Base-by-base conservation (phyloP, 2,329 filamentous ascomycete species). In the Fusarium denticulatum region DNA sequence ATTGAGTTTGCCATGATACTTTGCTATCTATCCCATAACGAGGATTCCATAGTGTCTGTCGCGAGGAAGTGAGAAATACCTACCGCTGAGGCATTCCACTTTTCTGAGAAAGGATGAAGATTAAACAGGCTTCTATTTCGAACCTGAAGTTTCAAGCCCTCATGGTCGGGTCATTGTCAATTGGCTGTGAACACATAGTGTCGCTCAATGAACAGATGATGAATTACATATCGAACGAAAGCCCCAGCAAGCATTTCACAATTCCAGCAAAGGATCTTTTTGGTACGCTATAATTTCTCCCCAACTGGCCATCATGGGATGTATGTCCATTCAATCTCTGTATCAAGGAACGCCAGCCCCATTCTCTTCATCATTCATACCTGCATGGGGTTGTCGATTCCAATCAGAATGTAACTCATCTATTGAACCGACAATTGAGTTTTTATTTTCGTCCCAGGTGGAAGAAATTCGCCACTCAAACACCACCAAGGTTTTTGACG, bases 101-200 rank as follows among this genome's bases (percentile, higher is more conserved):
- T 7, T 7, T 28, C 26, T 28, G 26, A 28, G 26, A 7, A 28
- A 28, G 26, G 26, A 28, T 28, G 26, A 28, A 28, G 26, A 28
- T 28, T 28, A 34, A 50, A 18, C 24, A 40, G 46, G 36, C 36
- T 47, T n/a, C 34, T 42, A 43, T 34, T 12, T 6, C 22, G 18
- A 67, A 40, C 5, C 36, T n/a, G 26, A 70, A 39, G 30, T 34
- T 63, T 58, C 34, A 34, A 43, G 16, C 16, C 37, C 52, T 60
- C 39, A 39, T 69, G 50, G 46, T 71, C 52, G 63, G 72, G 53
- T 56, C 37, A 26, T 56, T 42, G 66, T 74, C 49, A 65, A 65
- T 46, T 72, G 56, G 67, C 32, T 30, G 59, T 36, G 34, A 24
- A 43, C 12, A 34, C 3, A 30, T 15, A 30, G 7, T 1, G 20